phyloP scores from a whole-genome alignment of 2,329 filamentous ascomycete species.

The Albophoma yamanashiensis region DNA sequence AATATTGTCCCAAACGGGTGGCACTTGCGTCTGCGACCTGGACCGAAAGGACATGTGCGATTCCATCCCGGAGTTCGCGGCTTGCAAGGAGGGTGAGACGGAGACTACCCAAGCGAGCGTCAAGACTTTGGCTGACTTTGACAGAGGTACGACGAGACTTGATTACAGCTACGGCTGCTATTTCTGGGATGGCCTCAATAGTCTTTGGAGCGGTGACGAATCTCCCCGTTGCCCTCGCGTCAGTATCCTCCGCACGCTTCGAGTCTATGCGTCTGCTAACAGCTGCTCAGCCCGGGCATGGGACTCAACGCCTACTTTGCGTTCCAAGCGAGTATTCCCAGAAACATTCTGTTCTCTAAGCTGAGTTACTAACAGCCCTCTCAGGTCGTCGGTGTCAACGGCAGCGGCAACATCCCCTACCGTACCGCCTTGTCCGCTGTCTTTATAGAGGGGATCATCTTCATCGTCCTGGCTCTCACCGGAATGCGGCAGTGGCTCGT shows the following conservation, averaged over 20 bases:
- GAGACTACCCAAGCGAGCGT: background rate
- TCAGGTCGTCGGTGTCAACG: conserved; percentile 47
- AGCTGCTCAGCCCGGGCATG: conserved; percentile 46
- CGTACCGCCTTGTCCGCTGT: conserved; percentile 51
- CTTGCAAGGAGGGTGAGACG: conserved; percentile 33
- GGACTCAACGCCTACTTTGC: conserved; percentile 59
- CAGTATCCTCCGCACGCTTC: conserved; percentile 3
- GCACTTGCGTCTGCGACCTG: conserved; percentile 58
- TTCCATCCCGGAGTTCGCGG: conserved; percentile 29
- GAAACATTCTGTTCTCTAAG: background rate
- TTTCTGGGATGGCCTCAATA: conserved; percentile 65
- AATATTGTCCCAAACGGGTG: conserved; percentile 66
- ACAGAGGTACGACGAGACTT: conserved; percentile 61
- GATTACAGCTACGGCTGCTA: conserved; percentile 73
- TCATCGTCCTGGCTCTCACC: conserved; percentile 52
- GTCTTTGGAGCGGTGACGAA: conserved; percentile 75
- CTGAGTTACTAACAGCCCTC: background rate
- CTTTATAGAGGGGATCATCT: conserved; percentile 55
- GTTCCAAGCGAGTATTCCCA: conserved; percentile 37
- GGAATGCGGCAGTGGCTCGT: conserved; percentile 66
- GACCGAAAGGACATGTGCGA: conserved; percentile 35
- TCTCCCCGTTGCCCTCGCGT: conserved; percentile 44
- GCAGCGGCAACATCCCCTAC: conserved; percentile 45
- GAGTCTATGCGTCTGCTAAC: conserved; percentile 3
- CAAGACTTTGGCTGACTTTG: conserved; percentile 1